These are phyloP conservation scores for Fusarium humuli DNA, from an alignment of 2,329 filamentous ascomycete species.

Conservation along the genomic window DNA sequence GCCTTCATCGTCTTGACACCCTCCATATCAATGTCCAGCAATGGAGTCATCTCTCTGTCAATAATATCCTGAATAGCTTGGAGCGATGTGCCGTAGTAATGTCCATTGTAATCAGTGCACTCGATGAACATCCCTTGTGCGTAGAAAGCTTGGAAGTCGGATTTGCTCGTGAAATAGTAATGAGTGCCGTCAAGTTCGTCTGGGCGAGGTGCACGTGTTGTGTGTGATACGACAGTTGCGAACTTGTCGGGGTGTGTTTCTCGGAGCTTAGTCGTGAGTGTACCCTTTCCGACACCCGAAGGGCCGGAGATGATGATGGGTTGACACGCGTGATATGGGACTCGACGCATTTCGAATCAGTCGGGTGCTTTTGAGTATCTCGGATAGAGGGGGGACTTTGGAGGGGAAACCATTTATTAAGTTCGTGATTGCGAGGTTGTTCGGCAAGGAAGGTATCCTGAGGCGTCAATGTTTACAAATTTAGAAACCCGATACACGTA, in stretches of 20 bases:
- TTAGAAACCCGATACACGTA: background rate
- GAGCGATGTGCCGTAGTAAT: background rate
- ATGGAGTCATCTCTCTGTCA: accelerated
- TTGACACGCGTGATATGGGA: background rate
- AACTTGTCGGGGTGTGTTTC: background rate
- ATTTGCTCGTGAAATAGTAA: background rate
- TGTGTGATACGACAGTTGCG: background rate
- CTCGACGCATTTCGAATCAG: background rate
- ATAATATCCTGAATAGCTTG: background rate
- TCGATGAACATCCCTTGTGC: background rate
- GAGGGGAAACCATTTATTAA: background rate
- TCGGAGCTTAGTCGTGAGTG: background rate
- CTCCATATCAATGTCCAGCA: slow-evolving; percentile 1
- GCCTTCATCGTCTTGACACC: background rate
- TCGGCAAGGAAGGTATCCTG: background rate
- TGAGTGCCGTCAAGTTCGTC: accelerated
- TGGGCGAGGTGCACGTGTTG: background rate
- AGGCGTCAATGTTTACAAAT: background rate
- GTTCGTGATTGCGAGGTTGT: background rate
- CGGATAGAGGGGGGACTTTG: background rate
- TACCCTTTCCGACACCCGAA: background rate
- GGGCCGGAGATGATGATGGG: background rate
- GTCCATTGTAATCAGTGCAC: background rate
- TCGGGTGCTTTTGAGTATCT: too few species aligned
- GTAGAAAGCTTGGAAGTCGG: background rate